These are phyloP conservation scores for Amoebophrya sp. DNA, from an alignment of 169 alveolate species.

Conservation along the genomic window DNA sequence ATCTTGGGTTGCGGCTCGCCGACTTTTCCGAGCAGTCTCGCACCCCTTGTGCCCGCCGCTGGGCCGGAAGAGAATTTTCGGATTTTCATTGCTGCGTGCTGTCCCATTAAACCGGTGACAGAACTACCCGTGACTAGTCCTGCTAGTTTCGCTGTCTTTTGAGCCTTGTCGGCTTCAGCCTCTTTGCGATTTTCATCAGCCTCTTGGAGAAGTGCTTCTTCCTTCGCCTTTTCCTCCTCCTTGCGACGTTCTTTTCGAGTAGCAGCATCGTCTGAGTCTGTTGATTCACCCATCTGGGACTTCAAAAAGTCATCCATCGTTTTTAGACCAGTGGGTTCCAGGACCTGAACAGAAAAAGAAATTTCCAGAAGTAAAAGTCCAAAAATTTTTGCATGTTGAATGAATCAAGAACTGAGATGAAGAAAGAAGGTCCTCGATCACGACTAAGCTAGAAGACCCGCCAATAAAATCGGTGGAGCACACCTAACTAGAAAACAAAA, in stretches of 20 bases:
- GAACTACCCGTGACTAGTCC: no score
- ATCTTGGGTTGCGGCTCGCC: neutral
- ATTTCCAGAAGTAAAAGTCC: no score
- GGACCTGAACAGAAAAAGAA: no score
- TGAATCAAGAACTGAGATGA: no score
- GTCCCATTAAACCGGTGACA: no score
- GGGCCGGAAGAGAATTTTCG: no score
- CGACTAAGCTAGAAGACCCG: no score
- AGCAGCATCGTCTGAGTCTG: neutral
- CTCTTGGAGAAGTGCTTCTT: neutral
- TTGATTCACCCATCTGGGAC: neutral
- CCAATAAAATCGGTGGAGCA: no score
- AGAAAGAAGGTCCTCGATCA: no score
- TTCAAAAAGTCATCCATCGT: neutral
- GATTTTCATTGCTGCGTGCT: neutral
- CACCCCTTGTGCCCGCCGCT: neutral
- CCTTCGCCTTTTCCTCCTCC: neutral
- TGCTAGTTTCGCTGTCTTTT: neutral
- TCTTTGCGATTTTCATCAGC: neutral
- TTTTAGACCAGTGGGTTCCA: neutral
- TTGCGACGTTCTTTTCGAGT: neutral
- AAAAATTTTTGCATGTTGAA: no score
- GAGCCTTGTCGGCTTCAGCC: neutral
- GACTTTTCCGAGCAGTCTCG: neutral
- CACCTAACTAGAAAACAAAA: no score